Conservation (phyloP, 1,139 yeast genomes). For the Ashbya aceris region DNA sequence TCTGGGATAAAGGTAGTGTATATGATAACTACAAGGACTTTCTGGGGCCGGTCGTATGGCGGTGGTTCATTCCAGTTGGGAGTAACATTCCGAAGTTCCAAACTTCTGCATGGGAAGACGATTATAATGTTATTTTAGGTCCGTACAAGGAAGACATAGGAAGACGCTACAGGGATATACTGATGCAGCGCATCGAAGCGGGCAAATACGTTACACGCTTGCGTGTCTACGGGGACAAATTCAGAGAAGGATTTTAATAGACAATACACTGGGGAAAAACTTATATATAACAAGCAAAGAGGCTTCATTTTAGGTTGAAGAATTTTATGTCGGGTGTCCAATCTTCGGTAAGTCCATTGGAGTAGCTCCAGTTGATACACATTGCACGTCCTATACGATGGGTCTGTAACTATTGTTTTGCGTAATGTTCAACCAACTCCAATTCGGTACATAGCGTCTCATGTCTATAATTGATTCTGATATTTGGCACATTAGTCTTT, state of each 20-base stretch:
- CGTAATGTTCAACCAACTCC: constrained; percentile 58
- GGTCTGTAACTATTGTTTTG: constrained; percentile 15
- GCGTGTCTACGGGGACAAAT: constrained; percentile 13
- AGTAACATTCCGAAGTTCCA: constrained; percentile 2
- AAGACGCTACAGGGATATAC: constrained; percentile 9
- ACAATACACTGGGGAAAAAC: not conserved
- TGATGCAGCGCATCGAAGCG: constrained; percentile 12
- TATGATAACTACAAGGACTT: constrained; percentile 15
- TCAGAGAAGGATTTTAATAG: not conserved
- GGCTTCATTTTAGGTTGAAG: too few species aligned
- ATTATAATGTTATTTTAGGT: constrained; percentile 10
- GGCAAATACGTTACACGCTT: constrained; percentile 15
- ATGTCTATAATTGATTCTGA: constrained; percentile 70
- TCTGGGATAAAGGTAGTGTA: constrained; percentile 16
- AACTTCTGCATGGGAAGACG: constrained; percentile 1
- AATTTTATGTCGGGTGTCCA: too few species aligned
- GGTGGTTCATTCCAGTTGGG: constrained; percentile 20
- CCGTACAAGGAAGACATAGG: constrained; percentile 15
- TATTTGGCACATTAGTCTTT: constrained; percentile 89
- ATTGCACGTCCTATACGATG: too few species aligned
- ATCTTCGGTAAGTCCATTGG: too few species aligned
- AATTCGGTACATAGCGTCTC: constrained; percentile 75
- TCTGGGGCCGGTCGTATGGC: constrained; percentile 15
- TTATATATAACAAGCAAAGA: too few species aligned
- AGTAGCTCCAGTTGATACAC: too few species aligned